Base-by-base conservation (phyloP, 1,139 yeast species). In the Neolecta irregularis region DNA sequence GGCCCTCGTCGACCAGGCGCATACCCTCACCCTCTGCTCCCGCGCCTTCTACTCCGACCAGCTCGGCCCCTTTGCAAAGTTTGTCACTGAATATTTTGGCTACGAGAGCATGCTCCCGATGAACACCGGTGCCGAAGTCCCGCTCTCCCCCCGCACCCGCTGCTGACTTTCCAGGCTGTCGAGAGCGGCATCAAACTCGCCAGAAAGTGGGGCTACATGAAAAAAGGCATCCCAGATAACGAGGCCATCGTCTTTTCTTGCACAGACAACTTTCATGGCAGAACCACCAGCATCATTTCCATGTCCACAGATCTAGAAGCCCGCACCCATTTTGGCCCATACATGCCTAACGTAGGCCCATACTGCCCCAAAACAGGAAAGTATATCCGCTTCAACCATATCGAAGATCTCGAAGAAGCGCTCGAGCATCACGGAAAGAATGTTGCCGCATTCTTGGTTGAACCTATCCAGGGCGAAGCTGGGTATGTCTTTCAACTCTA, bases 381-480 rank as follows among this genome's bases (percentile, higher is more conserved):
- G 46, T 45, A 52, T 48, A 64, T 80, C 51, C 70, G 92, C 57
- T 80, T 74, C 56, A 92, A 93, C 46, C 71, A 65, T 44, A 71
- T 81, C 51, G 93, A 72, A 54, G 96, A 85, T 53, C 72, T 85
- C 39, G 91, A 81, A 58, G 65, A 65, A 52, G 94, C 93, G 2
- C 74, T 81, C 52, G 63, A 66, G 47, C 72, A 72, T 41, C 88
- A 92, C 21, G 95, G 95, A 45, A 91, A 79, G 57, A 76, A 74
- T 55, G 73, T 85, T 46, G 93, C 94, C 30, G 96, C 94, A 29
- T 72, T 85, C 46, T 62, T 85, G 47, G 71, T 85, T 48, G 98
- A 85, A 61, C 96, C 96, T 44, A 85, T 85, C 52, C 98, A 85
- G 60, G 98, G 98, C 56, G 98, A 85, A 59, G 98, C 98, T 24